Percentiles rank a stretch among this genome's conserved stretches.
These are phyloP conservation scores for Aureobasidium uvarum DNA, from an alignment of 2,329 filamentous ascomycete genomes.

Conservation along the genomic window DNA sequence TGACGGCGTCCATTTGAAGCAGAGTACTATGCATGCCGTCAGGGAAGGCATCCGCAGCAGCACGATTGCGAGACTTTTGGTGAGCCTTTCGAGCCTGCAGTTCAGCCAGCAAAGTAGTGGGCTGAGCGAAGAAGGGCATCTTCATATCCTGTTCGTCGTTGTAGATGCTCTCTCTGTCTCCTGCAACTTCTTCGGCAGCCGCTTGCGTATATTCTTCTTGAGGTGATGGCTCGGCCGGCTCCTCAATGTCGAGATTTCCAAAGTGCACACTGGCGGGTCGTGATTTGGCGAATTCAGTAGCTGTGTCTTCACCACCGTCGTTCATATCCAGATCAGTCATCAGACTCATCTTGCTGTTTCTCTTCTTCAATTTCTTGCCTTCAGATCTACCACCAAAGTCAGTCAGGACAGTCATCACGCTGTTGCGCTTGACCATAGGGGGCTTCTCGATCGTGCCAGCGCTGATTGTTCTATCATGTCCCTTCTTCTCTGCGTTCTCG, in stretches of 20 bases:
- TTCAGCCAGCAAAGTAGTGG: constrained; percentile 89
- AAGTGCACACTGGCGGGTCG: constrained; percentile 18
- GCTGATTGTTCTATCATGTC: constrained; percentile 25
- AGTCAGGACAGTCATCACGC: constrained; percentile 37
- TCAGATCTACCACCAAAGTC: constrained; percentile 32
- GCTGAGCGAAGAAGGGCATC: constrained; percentile 63
- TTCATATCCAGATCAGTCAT: constrained; percentile 32
- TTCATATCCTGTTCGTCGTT: constrained; percentile 48
- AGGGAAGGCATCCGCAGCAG: constrained; percentile 58
- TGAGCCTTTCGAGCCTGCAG: constrained; percentile 88
- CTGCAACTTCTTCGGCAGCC: constrained; percentile 36
- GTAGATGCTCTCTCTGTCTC: constrained; percentile 39
- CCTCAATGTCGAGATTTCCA: not conserved
- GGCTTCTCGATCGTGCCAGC: constrained; percentile 26
- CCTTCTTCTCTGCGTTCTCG: constrained; percentile 12
- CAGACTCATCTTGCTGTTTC: constrained; percentile 38
- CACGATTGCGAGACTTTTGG: constrained; percentile 74
- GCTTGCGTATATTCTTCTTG: constrained; percentile 13
- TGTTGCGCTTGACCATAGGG: constrained; percentile 34
- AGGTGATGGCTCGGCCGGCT: not conserved
- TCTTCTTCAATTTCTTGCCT: constrained; percentile 39
- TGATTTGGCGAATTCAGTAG: constrained; percentile 10
- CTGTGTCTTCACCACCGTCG: constrained; percentile 9
- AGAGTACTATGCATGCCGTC: constrained; percentile 89
- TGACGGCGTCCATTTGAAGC: constrained; percentile 84